These are phyloP conservation scores for Trichoderma sp. DNA, from an alignment of 2,329 filamentous ascomycete species.

Conservation along the genomic window DNA sequence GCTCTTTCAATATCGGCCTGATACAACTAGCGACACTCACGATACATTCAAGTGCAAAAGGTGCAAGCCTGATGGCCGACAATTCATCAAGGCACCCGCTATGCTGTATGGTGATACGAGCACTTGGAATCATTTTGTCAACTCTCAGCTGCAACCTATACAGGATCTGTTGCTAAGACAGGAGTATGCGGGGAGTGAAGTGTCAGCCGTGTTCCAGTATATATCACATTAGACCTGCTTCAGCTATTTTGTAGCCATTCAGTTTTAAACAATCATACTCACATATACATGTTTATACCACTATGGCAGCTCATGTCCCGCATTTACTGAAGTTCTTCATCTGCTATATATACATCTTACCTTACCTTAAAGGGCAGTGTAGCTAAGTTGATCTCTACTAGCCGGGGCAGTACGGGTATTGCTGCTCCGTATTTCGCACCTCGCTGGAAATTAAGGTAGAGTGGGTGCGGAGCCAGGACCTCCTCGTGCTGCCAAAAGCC, in stretches of 20 bases:
- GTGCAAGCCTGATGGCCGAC: slow-evolving; percentile 84
- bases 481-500: not conserved
- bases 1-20: slow-evolving; percentile 86
- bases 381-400: not conserved
- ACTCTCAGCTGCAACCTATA: slow-evolving; percentile 76
- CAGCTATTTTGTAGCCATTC: not conserved
- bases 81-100: slow-evolving; percentile 86
- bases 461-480: not conserved
- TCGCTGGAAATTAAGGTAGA: not conserved
- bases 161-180: slow-evolving; percentile 90
- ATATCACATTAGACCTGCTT: slow-evolving; percentile 71
- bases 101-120: slow-evolving; percentile 98
- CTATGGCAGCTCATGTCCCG: not conserved
- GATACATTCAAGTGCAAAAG: slow-evolving; percentile 99
- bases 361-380: not conserved
- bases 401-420: not conserved
- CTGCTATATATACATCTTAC: too few relatives aligned
- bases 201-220: slow-evolving; percentile 97
- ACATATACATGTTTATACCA: not conserved
- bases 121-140: slow-evolving; percentile 98
- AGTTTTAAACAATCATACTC: not conserved
- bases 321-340: not conserved
- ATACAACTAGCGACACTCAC: slow-evolving; percentile 90
- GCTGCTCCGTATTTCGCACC: not conserved
- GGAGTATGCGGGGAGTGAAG: slow-evolving; percentile 75